These are phyloP conservation scores for Corinectria fuckeliana DNA, from an alignment of 2,329 filamentous ascomycete genomes.

Conservation along the genomic window DNA sequence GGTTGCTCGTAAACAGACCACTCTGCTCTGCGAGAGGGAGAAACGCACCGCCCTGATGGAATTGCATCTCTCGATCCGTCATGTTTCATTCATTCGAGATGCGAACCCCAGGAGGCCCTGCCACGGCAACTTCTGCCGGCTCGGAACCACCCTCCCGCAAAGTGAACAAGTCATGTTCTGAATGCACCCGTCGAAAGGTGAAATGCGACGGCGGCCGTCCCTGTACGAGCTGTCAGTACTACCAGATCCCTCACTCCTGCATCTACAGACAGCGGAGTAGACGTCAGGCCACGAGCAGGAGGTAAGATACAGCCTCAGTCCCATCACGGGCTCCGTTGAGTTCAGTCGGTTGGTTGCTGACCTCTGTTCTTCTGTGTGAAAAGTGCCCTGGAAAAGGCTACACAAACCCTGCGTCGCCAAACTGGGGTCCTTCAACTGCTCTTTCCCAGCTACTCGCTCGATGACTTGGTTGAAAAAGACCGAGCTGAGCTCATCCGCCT, in stretches of 20 bases:
- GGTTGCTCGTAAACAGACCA: neutral
- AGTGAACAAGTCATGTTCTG: slow-evolving; percentile 38
- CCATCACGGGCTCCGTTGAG: neutral
- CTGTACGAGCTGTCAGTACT: slow-evolving; percentile 47
- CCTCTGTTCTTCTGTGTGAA: neutral
- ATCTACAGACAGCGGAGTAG: slow-evolving; percentile 41
- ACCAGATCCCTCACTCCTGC: slow-evolving; percentile 35
- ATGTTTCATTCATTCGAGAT: slow-evolving; percentile 15
- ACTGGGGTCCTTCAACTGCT: slow-evolving; percentile 9
- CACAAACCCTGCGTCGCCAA: slow-evolving; percentile 9
- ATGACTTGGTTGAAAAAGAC: slow-evolving; percentile 9
- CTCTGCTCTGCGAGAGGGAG: neutral
- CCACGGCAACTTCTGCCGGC: neutral
- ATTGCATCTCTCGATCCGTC: neutral
- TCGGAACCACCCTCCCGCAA: slow-evolving; percentile 9
- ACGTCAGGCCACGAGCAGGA: slow-evolving; percentile 39
- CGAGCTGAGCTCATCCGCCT: slow-evolving; percentile 7
- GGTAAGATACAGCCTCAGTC: neutral
- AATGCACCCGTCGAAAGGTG: slow-evolving; percentile 40
- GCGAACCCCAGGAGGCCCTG: neutral
- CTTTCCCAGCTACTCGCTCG: neutral
- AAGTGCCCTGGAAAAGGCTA: slow-evolving; percentile 30
- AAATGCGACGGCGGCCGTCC: slow-evolving; percentile 51
- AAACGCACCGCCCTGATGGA: neutral
- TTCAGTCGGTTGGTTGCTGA: neutral